Evolutionary conservation across 2,329 filamentous ascomycete genomes (phyloP).

Genomic region (Akanthomyces dipterigenus): DNA sequence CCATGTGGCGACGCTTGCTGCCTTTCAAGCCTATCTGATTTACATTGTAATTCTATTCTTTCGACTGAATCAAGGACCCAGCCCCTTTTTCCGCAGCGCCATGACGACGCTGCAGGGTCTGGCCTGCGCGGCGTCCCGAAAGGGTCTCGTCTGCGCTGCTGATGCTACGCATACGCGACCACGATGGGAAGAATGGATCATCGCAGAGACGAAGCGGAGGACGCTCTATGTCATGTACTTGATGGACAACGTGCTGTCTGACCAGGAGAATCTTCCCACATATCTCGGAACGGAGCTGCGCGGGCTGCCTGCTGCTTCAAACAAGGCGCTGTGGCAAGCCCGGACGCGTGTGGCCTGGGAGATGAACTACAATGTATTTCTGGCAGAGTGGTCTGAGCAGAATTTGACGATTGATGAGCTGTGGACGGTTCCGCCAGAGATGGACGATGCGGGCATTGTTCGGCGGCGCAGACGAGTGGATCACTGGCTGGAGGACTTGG

Average conservation of each 20-base stretch:
- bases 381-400: conserved; percentile 35
- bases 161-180: conserved; percentile 35
- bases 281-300: conserved; percentile 43
- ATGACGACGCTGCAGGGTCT: conserved; percentile 46
- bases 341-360: conserved; percentile 33
- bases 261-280: conserved; percentile 35
- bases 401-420: conserved; percentile 42
- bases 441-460: conserved; percentile 24
- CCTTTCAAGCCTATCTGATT: conserved; percentile 49
- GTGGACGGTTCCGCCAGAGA: conserved; percentile 34
- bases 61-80: conserved; percentile 18
- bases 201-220: conserved; percentile 45
- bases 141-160: conserved; percentile 37
- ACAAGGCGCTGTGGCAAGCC: conserved; percentile 37
- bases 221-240: conserved; percentile 47
- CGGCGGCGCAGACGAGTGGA: conserved; percentile 34
- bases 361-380: conserved; percentile 32
- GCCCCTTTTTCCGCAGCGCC: conserved; percentile 30
- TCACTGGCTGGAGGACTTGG: conserved; percentile 41
- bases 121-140: conserved; percentile 31
- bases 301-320: conserved; percentile 35
- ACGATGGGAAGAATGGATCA: conserved; percentile 47
- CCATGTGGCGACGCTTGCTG: conserved; percentile 26
- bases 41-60: conserved; percentile 45
- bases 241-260: conserved; percentile 42